Conservation (phyloP, 1,284 basidiomycete genomes). For the Ceratobasidium sp. region DNA sequence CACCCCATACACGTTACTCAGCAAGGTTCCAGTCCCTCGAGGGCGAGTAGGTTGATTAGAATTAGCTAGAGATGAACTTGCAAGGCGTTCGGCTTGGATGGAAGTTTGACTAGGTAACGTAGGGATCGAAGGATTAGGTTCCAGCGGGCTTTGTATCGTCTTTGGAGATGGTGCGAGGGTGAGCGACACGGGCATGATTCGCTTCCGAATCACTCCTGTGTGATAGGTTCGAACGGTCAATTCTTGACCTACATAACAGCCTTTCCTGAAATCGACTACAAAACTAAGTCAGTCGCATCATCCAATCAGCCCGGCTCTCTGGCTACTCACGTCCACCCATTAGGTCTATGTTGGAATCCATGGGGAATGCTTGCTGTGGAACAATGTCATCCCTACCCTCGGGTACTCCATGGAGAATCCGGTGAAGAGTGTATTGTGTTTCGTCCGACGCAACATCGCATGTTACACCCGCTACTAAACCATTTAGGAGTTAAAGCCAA, state of each 20-base stretch:
- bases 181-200: conserved; percentile 79
- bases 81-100: conserved; percentile 40
- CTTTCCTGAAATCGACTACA: conserved; percentile 93
- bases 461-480: conserved; percentile 57
- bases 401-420: conserved; percentile 83
- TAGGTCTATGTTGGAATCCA: conserved; percentile 91
- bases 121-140: neutral
- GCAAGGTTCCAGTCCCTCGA: conserved; percentile 69
- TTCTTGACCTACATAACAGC: conserved; percentile 98
- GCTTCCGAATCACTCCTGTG: conserved; percentile 89
- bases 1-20: conserved; percentile 59
- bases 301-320: neutral
- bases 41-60: conserved; percentile 53
- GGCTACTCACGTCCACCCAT: conserved; percentile 81
- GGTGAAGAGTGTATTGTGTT: conserved; percentile 72
- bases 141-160: conserved; percentile 20
- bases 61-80: conserved; percentile 26
- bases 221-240: conserved; percentile 96
- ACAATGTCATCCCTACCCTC: conserved; percentile 83
- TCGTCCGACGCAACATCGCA: conserved; percentile 61
- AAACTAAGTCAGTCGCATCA: neutral
- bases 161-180: conserved; percentile 31
- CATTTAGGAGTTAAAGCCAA: conserved; percentile 30
- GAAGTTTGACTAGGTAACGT: conserved; percentile 29
- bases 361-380: conserved; percentile 79